Percentiles rank a stretch among this genome's conserved stretches.
These are phyloP conservation scores for Clarireedia paspali DNA, from an alignment of 2,329 filamentous ascomycete genomes.

Conservation along the genomic window DNA sequence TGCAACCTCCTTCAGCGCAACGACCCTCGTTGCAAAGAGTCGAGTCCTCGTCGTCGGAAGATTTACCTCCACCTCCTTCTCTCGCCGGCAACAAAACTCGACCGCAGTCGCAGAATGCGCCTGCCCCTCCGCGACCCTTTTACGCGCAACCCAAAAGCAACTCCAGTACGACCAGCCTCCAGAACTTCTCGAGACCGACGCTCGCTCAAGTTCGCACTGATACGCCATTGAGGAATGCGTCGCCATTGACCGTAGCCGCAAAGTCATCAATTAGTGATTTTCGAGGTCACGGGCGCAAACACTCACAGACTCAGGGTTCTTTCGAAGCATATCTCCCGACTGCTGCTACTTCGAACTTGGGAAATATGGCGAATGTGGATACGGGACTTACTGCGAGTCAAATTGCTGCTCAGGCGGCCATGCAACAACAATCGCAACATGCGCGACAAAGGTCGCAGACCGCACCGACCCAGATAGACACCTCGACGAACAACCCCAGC, in stretches of 20 bases:
- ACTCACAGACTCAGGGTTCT: slow-evolving; percentile 67
- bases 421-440: slow-evolving; percentile 48
- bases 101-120: slow-evolving; percentile 38
- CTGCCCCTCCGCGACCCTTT: slow-evolving; percentile 37
- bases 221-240: slow-evolving; percentile 28
- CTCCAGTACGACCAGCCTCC: slow-evolving; percentile 37
- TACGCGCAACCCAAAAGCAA: slow-evolving; percentile 42
- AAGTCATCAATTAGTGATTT: slow-evolving; percentile 28
- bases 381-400: slow-evolving; percentile 55
- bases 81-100: slow-evolving; percentile 28
- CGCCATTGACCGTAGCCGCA: slow-evolving; percentile 36
- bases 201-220: slow-evolving; percentile 16
- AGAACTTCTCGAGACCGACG: slow-evolving; percentile 53
- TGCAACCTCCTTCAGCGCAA: slow-evolving; percentile 26
- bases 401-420: slow-evolving; percentile 72
- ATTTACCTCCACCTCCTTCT: slow-evolving; percentile 27
- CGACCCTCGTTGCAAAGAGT: slow-evolving; percentile 36
- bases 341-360: slow-evolving; percentile 33
- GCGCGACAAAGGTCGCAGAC: slow-evolving; percentile 66
- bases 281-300: slow-evolving; percentile 50
- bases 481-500: slow-evolving; percentile 15
- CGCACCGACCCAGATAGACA: slow-evolving; percentile 43
- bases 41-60: slow-evolving; percentile 41
- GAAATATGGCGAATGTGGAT: slow-evolving; percentile 29
- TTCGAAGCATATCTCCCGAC: slow-evolving; percentile 69